Conservation (phyloP, 805 yeast species). For the Alloascoidea africana region DNA sequence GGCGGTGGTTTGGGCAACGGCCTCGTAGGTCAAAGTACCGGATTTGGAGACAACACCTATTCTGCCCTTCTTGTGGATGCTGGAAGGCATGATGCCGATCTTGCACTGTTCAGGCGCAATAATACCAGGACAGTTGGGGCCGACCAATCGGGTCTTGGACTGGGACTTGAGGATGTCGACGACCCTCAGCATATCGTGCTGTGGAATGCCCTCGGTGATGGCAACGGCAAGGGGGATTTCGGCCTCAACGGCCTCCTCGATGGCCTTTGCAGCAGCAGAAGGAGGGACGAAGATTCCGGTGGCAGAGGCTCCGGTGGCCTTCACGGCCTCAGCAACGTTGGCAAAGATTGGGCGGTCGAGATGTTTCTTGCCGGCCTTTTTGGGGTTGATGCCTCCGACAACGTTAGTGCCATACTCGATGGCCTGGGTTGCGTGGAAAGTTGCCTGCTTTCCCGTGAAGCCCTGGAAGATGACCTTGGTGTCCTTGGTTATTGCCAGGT, state of each 20-base stretch:
- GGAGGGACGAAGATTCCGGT: slow-evolving; percentile 98
- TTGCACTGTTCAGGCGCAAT: slow-evolving; percentile 97
- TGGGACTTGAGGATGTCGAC: slow-evolving; percentile 90
- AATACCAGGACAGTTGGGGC: slow-evolving; percentile 98
- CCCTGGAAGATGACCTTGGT: slow-evolving; percentile 95
- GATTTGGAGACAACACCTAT: slow-evolving; percentile 94
- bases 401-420: slow-evolving; percentile 90
- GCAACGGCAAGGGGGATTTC: slow-evolving; percentile 92
- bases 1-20: slow-evolving; percentile 93
- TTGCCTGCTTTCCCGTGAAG: slow-evolving; percentile 96
- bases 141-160: slow-evolving; percentile 90
- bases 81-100: slow-evolving; percentile 96
- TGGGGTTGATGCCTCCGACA: slow-evolving; percentile 98
- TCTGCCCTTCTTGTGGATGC: slow-evolving; percentile 83
- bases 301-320: slow-evolving; percentile 86
- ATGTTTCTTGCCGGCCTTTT: slow-evolving; percentile 88
- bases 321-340: slow-evolving; percentile 75
- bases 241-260: slow-evolving; percentile 94
- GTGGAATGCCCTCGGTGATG: slow-evolving; percentile 98
- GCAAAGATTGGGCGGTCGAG: slow-evolving; percentile 86
- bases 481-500: slow-evolving; percentile 68
- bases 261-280: slow-evolving; percentile 87
- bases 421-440: slow-evolving; percentile 97
- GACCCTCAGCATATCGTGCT: slow-evolving; percentile 93
- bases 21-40: slow-evolving; percentile 97